Conservation (phyloP, 2,329 filamentous ascomycete species). For the Cladosporium colombiae region DNA sequence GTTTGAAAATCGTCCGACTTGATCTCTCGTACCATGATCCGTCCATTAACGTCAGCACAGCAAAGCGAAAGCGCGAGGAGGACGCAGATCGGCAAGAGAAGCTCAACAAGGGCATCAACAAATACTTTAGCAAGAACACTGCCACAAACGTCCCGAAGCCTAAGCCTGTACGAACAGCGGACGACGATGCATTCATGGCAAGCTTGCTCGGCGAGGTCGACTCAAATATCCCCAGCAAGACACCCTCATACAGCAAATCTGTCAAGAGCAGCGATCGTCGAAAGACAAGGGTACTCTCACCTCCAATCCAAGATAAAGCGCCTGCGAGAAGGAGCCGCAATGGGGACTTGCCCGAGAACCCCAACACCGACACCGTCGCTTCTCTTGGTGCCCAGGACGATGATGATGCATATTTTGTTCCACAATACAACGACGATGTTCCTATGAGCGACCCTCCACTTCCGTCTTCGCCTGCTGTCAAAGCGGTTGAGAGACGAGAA, state of each 20-base stretch:
- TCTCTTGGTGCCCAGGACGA: constrained; percentile 27
- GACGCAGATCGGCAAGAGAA: constrained; percentile 82
- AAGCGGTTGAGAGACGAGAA: constrained; percentile 41
- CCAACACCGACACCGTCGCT: constrained; percentile 21
- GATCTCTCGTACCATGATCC: neutral
- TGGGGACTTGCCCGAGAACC: constrained; percentile 18
- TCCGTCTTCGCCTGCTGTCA: constrained; percentile 74
- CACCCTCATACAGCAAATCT: constrained; percentile 58
- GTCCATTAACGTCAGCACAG: constrained; percentile 45
- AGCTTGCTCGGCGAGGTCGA: constrained; percentile 87
- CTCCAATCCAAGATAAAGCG: constrained; percentile 60
- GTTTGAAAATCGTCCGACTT: constrained; percentile 4
- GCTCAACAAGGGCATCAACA: constrained; percentile 87
- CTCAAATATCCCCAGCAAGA: constrained; percentile 64
- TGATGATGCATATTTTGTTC: constrained; percentile 56
- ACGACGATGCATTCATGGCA: constrained; percentile 84
- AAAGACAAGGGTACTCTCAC: constrained; percentile 78
- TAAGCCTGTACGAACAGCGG: constrained; percentile 63
- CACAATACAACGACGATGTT: constrained; percentile 64
- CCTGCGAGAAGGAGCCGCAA: constrained; percentile 14
- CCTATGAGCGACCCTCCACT: constrained; percentile 73
- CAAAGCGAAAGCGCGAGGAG: constrained; percentile 85
- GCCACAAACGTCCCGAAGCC: constrained; percentile 67
- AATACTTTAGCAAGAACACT: constrained; percentile 85
- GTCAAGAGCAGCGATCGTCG: constrained; percentile 75